Evolutionary conservation across 108 stramenopile species (phyloP).

Genomic region (Poteriospumella lacustris): DNA sequence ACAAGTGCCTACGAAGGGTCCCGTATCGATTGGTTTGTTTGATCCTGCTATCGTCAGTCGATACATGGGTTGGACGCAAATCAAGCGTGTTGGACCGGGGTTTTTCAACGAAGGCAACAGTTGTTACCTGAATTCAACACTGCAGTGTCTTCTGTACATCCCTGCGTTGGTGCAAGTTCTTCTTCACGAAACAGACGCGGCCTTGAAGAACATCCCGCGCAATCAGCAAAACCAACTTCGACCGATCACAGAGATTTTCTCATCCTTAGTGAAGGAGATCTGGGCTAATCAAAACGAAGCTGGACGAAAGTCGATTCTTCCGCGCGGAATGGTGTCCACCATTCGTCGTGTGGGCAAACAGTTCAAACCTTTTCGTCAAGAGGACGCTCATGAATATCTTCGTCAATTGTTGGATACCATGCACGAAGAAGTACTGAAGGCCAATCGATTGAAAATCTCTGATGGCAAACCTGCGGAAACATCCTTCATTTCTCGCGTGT

Average conservation of each 20-base stretch:
- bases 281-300: background rate
- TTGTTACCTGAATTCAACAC: conserved; percentile 86
- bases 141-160: conserved; percentile 80
- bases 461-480: conserved; percentile 66
- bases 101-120: conserved; percentile 88
- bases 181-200: conserved; percentile 23
- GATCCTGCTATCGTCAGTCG: too few species aligned
- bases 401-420: conserved; percentile 83
- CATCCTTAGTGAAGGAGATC: conserved; percentile 28
- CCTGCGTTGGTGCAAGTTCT: conserved; percentile 76
- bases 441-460: conserved; percentile 32
- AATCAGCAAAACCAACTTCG: conserved; percentile 15
- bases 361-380: conserved; percentile 83
- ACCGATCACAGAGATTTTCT: conserved; percentile 29
- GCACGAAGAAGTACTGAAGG: conserved; percentile 56
- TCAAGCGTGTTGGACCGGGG: conserved; percentile 60
- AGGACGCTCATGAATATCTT: conserved; percentile 95
- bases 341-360: conserved; percentile 66
- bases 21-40: too few species aligned
- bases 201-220: background rate
- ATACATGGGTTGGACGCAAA: conserved; percentile 37
- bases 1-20: too few species aligned
- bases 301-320: conserved; percentile 61
- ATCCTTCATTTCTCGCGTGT: conserved; percentile 76
- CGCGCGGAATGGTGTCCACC: conserved; percentile 60